Conservation (phyloP, 1,284 basidiomycete species). For the Stygiomarasmius scandens region DNA sequence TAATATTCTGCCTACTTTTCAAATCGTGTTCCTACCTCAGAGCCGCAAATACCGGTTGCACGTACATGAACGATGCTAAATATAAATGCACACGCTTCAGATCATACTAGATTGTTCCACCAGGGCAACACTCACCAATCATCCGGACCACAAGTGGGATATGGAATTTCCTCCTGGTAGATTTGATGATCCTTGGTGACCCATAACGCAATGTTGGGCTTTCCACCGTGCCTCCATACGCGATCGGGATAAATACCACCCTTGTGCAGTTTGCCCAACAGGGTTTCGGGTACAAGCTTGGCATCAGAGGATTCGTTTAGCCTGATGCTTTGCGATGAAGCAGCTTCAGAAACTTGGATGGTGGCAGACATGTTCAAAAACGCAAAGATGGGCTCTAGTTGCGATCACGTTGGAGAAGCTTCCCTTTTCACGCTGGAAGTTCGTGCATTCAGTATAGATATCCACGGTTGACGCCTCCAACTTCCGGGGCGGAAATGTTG, state of each 20-base stretch:
- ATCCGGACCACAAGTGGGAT: conserved; percentile 7
- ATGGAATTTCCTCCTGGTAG: conserved; percentile 16
- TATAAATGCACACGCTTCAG: neutral
- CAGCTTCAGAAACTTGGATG: neutral
- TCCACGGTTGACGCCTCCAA: no score
- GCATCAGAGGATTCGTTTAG: neutral
- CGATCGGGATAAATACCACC: conserved; percentile 10
- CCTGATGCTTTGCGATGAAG: neutral
- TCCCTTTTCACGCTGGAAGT: neutral
- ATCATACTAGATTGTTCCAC: neutral
- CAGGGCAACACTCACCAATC: conserved; percentile 6
- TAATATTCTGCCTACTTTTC: neutral
- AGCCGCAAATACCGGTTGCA: conserved; percentile 15
- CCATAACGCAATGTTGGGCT: conserved; percentile 15
- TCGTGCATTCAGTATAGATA: no score
- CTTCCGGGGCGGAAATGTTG: neutral
- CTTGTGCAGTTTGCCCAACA: conserved; percentile 8
- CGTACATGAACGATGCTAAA: conserved; percentile 13
- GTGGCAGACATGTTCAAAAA: neutral
- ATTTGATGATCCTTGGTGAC: conserved; percentile 13
- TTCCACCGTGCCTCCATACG: conserved; percentile 6
- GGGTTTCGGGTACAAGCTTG: conserved; percentile 3
- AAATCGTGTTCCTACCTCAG: conserved; percentile 1
- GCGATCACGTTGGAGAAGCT: no score
- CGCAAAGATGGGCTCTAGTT: neutral